Conservation (phyloP, 208 protist genomes). For the Lotmaria passim region DNA sequence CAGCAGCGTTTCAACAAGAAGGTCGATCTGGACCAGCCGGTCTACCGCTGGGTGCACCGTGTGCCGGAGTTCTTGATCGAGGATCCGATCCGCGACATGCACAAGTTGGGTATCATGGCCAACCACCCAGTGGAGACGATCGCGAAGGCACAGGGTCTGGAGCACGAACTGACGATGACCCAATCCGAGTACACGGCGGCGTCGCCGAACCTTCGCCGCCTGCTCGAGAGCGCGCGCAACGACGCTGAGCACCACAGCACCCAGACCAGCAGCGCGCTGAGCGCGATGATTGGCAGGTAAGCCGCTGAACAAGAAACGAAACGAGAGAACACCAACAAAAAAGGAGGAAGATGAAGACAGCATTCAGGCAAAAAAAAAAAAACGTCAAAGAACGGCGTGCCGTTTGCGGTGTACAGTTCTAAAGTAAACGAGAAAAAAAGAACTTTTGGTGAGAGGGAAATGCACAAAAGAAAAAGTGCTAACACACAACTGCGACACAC, state of each 20-base stretch:
- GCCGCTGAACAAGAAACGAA: not conserved
- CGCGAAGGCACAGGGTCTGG: constrained; percentile 66
- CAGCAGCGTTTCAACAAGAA: constrained; percentile 88
- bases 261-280: constrained; percentile 21
- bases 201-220: constrained; percentile 52
- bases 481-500: not conserved
- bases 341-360: not conserved
- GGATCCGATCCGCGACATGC: constrained; percentile 65
- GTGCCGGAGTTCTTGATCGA: constrained; percentile 70
- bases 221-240: constrained; percentile 47
- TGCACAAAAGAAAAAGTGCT: not conserved
- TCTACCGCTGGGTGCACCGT: constrained; percentile 83
- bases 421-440: too few relatives aligned
- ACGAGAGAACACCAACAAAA: not conserved
- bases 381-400: too few relatives aligned
- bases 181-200: constrained; percentile 43
- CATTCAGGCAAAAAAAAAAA: not conserved
- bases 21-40: constrained; percentile 63
- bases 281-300: constrained; percentile 27
- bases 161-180: constrained; percentile 58
- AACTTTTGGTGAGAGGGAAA: too few relatives aligned
- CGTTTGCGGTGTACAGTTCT: too few relatives aligned
- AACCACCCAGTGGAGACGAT: constrained; percentile 78
- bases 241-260: constrained; percentile 58
- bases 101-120: constrained; percentile 63